Evolutionary conservation across 2,329 filamentous ascomycete species (phyloP).

Genomic region (Trichoderma polysporum): DNA sequence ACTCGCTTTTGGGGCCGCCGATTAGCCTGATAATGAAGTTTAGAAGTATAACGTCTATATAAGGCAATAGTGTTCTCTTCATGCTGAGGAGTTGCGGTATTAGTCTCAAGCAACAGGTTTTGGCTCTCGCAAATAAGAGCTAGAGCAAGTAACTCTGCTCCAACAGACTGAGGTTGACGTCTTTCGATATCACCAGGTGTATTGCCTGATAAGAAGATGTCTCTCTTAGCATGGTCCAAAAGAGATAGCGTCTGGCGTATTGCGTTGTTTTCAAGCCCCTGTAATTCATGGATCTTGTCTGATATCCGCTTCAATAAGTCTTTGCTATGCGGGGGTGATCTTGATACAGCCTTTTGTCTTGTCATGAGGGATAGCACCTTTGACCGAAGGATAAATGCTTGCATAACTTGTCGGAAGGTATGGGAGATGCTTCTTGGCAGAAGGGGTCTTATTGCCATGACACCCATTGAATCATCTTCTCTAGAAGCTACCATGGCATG

Average conservation of each 20-base stretch:
- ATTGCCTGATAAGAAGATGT: slow-evolving; percentile 1
- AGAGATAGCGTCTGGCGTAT: background rate
- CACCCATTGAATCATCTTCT: background rate
- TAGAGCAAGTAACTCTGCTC: background rate
- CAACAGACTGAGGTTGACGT: background rate
- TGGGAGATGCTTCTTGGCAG: background rate
- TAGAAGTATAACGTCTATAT: background rate
- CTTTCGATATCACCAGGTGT: background rate
- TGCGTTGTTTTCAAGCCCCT: background rate
- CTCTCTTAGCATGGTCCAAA: slow-evolving; percentile 6
- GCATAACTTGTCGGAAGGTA: background rate
- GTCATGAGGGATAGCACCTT: background rate
- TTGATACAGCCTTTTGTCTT: background rate
- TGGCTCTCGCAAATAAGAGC: background rate
- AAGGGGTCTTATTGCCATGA: background rate
- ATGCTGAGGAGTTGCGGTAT: no score
- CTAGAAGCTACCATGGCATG: slow-evolving; percentile 4
- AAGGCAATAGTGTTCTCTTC: background rate
- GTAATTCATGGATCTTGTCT: background rate
- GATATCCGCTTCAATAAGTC: background rate
- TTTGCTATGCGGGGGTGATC: background rate
- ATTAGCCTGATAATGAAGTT: background rate
- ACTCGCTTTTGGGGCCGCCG: slow-evolving; percentile 13
- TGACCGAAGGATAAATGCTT: background rate
- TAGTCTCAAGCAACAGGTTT: background rate